These are phyloP conservation scores for Mycena rosella DNA, from an alignment of 768 basidiomycete genomes.

Conservation along the genomic window DNA sequence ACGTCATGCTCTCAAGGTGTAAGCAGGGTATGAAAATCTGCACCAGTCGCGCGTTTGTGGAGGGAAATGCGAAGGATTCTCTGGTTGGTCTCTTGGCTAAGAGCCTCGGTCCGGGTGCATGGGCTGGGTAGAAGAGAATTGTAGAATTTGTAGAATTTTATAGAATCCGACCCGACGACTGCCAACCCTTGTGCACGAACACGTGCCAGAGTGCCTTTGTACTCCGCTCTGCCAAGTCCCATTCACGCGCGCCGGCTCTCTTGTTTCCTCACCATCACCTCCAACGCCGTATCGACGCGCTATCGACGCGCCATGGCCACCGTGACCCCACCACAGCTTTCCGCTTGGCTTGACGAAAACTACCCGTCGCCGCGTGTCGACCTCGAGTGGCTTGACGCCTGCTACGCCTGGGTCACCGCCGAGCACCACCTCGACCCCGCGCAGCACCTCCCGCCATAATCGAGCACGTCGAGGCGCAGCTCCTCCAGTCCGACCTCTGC, in stretches of 20 bases:
- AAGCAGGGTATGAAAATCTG: slow-evolving; percentile 77
- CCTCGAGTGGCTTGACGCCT: slow-evolving; percentile 81
- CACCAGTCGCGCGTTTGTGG: slow-evolving; percentile 67
- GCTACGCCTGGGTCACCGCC: slow-evolving; percentile 72
- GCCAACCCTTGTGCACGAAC: slow-evolving; percentile 20
- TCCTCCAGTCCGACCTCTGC: slow-evolving; percentile 76
- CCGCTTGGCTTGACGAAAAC: slow-evolving; percentile 64
- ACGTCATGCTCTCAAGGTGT: slow-evolving; percentile 83
- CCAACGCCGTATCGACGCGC: not conserved
- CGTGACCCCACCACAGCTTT: slow-evolving; percentile 53
- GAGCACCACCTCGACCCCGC: slow-evolving; percentile 62
- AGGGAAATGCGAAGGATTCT: slow-evolving; percentile 46
- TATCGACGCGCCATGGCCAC: slow-evolving; percentile 41
- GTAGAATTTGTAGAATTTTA: no score
- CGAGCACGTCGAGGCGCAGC: slow-evolving; percentile 69
- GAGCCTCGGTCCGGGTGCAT: slow-evolving; percentile 35
- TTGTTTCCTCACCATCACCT: slow-evolving; percentile 13
- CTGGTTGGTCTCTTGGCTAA: slow-evolving; percentile 50
- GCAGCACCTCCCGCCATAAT: slow-evolving; percentile 65
- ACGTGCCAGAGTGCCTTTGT: slow-evolving; percentile 20
- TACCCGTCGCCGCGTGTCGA: slow-evolving; percentile 77
- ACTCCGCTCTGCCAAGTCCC: no score
- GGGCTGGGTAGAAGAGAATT: slow-evolving; percentile 19
- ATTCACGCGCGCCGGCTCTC: slow-evolving; percentile 9
- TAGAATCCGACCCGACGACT: no score